phyloP scores from a whole-genome alignment of 371 early-diverging fungal species.

The Apophysomyces elegans region DNA sequence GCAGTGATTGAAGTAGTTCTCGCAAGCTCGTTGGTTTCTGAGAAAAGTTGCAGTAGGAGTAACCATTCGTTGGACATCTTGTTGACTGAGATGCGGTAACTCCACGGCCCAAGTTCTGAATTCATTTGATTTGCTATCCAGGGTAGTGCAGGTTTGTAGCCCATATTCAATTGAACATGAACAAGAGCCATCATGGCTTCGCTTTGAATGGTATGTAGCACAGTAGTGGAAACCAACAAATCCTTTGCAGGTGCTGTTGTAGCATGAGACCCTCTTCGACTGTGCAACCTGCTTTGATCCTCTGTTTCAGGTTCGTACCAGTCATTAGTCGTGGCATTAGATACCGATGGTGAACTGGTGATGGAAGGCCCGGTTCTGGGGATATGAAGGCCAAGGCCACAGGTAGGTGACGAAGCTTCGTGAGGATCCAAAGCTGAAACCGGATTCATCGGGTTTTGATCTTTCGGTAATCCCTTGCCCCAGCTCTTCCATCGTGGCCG shows the following conservation, averaged over 20 bases:
- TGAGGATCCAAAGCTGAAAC: not conserved
- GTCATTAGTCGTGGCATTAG: constrained; percentile 13
- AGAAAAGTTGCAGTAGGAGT: constrained; percentile 28
- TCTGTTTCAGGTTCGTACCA: constrained; percentile 11
- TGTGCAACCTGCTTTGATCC: constrained; percentile 9
- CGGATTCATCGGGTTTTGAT: not conserved
- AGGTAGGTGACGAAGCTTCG: constrained; percentile 19
- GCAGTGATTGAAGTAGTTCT: not conserved
- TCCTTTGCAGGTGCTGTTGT: not conserved
- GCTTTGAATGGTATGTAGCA: constrained; percentile 32
- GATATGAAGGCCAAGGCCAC: constrained; percentile 37
- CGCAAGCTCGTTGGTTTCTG: constrained; percentile 13
- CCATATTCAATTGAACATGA: constrained; percentile 35
- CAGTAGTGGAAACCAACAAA: constrained; percentile 15
- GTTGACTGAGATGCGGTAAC: constrained; percentile 24
- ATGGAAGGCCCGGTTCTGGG: constrained; percentile 21
- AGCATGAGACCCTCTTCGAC: constrained; percentile 12
- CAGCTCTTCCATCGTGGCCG: constrained; percentile 31
- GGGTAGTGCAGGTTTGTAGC: constrained; percentile 39
- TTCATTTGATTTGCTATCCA: constrained; percentile 31
- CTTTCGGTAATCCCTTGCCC: constrained; percentile 16
- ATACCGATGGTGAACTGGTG: constrained; percentile 25
- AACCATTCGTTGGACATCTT: constrained; percentile 39
- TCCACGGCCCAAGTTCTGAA: constrained; percentile 37
- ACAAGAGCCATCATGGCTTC: constrained; percentile 38